These are phyloP conservation scores for Zoysia matrella DNA, from an alignment of 202 grass and related monocot genomes.

Conservation along the genomic window DNA sequence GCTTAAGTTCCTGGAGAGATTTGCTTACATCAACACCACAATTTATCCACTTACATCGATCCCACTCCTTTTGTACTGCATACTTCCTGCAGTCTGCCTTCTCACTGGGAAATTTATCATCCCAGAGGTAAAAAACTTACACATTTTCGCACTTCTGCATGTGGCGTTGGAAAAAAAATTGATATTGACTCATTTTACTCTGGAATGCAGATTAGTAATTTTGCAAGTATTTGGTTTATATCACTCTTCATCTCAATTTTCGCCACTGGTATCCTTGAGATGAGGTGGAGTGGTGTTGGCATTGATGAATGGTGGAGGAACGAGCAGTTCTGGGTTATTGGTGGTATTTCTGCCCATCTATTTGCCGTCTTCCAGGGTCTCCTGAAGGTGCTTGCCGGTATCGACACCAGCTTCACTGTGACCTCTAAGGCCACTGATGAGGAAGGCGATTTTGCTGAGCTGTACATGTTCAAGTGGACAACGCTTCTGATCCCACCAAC, in stretches of 20 bases:
- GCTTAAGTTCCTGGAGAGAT: slow-evolving; percentile 90
- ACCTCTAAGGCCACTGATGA: slow-evolving; percentile 84
- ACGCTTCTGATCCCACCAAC: slow-evolving; percentile 87
- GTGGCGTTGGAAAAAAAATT: not conserved
- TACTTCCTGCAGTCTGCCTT: slow-evolving; percentile 80
- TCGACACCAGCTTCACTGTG: slow-evolving; percentile 67
- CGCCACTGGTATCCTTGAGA: slow-evolving; percentile 88
- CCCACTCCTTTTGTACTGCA: slow-evolving; percentile 88
- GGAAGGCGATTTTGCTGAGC: slow-evolving; percentile 69
- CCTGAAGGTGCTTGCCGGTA: too few species aligned
- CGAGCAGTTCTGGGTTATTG: too few species aligned
- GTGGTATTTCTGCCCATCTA: too few species aligned
- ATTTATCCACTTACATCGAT: slow-evolving; percentile 91
- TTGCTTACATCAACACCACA: slow-evolving; percentile 94
- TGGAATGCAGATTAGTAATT: slow-evolving; percentile 78
- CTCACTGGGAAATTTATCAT: slow-evolving; percentile 91
- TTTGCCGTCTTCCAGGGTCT: too few species aligned
- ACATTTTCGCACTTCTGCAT: slow-evolving; percentile 19
- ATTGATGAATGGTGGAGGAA: too few species aligned
- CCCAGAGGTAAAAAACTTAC: slow-evolving; percentile 57
- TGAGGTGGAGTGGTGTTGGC: slow-evolving; percentile 74
- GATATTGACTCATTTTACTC: slow-evolving; percentile 14
- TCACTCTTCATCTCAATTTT: slow-evolving; percentile 87
- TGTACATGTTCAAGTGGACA: slow-evolving; percentile 92
- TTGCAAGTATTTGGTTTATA: slow-evolving; percentile 91